Percentiles rank a stretch among this genome's conserved stretches.
These are phyloP conservation scores for Sonneratia caseolaris DNA, from an alignment of 345 rosid species.

Conservation along the genomic window DNA sequence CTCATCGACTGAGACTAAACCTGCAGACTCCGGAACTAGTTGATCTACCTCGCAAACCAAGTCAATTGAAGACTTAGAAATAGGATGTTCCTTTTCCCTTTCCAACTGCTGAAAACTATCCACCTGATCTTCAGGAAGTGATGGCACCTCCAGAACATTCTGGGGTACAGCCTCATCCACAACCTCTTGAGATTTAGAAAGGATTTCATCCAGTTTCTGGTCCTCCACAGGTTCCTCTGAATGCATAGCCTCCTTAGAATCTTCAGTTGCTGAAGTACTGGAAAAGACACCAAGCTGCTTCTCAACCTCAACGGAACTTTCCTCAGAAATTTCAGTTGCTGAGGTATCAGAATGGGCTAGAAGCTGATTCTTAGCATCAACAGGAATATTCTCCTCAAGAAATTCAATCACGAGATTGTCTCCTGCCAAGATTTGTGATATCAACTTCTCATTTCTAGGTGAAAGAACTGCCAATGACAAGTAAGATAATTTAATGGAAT, in stretches of 20 bases:
- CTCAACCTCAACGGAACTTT: not conserved
- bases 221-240: not conserved
- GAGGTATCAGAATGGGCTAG: not conserved
- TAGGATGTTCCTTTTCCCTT: not conserved
- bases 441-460: not conserved
- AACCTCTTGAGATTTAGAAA: slow-evolving; percentile 1
- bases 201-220: not conserved
- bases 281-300: not conserved
- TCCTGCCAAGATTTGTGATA: not conserved
- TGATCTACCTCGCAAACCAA: not conserved
- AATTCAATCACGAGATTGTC: not conserved
- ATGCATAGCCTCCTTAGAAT: not conserved
- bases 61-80: not conserved
- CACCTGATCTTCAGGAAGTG: not conserved
- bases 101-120: not conserved
- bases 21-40: not conserved
- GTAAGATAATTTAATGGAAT: not conserved
- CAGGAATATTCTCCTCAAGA: not conserved
- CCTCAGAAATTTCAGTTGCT: not conserved
- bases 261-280: not conserved
- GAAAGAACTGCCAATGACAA: not conserved
- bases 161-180: not conserved
- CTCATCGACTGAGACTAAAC: not conserved
- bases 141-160: not conserved
- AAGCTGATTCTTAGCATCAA: not conserved